Conservation (phyloP, 2,329 filamentous ascomycete genomes). For the Nemania diffusa region DNA sequence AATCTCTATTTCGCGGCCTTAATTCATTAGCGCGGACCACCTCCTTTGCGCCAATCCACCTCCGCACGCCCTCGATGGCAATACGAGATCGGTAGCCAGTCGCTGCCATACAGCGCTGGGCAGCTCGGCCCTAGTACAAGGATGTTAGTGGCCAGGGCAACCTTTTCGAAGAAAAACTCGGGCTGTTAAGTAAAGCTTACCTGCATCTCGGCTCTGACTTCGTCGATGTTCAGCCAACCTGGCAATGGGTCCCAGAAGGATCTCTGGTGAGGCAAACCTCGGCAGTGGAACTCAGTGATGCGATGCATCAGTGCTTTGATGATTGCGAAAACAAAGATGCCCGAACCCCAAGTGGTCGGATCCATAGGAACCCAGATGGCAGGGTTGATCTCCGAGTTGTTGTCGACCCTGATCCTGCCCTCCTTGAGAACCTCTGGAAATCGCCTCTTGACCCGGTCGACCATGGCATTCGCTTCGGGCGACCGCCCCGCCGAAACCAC, state of each 20-base stretch:
- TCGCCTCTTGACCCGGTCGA: constrained; percentile 23
- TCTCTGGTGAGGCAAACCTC: background rate
- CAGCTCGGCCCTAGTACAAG: constrained; percentile 32
- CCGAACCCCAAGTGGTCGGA: constrained; percentile 26
- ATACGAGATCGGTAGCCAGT: constrained; percentile 35
- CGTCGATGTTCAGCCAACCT: constrained; percentile 37
- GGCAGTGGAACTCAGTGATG: constrained; percentile 28
- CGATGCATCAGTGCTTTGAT: constrained; percentile 36
- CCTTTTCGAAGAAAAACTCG: background rate
- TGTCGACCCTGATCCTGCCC: constrained; percentile 22
- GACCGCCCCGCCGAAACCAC: constrained; percentile 22
- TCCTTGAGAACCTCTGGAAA: constrained; percentile 19
- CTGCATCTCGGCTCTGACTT: constrained; percentile 39
- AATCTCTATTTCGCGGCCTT: constrained; percentile 17
- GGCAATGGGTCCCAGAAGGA: constrained; percentile 31
- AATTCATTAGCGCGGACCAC: constrained; percentile 15
- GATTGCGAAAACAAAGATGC: constrained; percentile 31
- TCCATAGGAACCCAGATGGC: constrained; percentile 31
- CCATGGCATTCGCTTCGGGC: background rate
- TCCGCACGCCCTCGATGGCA: constrained; percentile 33
- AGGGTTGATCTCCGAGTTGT: constrained; percentile 3
- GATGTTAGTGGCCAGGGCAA: background rate
- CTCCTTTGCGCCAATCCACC: constrained; percentile 19
- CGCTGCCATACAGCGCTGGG: constrained; percentile 32
- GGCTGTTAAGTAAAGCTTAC: constrained; percentile 19